These are phyloP conservation scores for Rhizophagus prolifer DNA, from an alignment of 192 early-diverging fungal species.

Conservation along the genomic window DNA sequence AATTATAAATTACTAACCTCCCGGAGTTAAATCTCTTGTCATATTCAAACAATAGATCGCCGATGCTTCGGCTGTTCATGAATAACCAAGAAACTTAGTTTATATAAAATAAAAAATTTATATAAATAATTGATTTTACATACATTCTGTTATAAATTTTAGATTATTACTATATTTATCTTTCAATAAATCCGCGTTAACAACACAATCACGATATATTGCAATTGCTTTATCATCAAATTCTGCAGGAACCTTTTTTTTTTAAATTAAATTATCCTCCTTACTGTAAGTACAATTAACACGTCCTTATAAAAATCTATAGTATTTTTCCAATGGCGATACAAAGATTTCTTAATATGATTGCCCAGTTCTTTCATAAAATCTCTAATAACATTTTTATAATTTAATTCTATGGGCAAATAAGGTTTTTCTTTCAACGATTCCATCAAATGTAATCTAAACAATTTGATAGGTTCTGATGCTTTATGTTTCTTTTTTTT, in stretches of 20 bases:
- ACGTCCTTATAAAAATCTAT: neutral
- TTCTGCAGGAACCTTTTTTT: neutral
- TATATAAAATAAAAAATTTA: too few relatives aligned
- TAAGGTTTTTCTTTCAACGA: neutral
- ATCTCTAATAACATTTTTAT: neutral
- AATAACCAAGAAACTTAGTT: too few relatives aligned
- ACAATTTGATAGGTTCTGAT: neutral
- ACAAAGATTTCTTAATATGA: neutral
- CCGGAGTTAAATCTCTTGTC: neutral
- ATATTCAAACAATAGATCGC: constrained; percentile 3
- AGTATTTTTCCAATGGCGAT: neutral
- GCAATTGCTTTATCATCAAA: neutral
- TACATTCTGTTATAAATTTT: too few relatives aligned
- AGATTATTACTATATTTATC: too few relatives aligned
- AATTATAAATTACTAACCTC: neutral
- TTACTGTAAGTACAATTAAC: neutral
- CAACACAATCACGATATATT: neutral
- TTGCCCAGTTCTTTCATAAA: constrained; percentile 1
- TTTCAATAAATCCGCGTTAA: neutral
- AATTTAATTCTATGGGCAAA: neutral
- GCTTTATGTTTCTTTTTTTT: too few relatives aligned
- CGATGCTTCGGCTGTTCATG: constrained; percentile 5
- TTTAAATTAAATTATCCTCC: neutral
- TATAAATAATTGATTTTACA: too few relatives aligned
- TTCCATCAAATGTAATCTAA: neutral